phyloP scores from a whole-genome alignment of 805 yeast genomes.

The Teunomyces funiuensis region DNA sequence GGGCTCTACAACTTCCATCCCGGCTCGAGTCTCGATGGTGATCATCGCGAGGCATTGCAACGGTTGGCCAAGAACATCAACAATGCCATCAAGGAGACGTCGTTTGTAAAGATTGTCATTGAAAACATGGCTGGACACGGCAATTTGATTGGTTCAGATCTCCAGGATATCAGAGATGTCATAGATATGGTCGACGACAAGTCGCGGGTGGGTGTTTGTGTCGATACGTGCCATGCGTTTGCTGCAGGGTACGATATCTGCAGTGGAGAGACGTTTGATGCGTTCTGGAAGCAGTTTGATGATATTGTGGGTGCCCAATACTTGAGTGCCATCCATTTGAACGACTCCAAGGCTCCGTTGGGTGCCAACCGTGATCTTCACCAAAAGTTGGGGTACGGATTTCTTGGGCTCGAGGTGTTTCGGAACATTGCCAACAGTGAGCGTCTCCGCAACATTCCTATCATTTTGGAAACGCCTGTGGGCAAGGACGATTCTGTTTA shows the following conservation, averaged over 20 bases:
- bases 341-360: constrained; percentile 93
- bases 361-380: constrained; percentile 91
- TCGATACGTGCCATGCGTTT: constrained; percentile 94
- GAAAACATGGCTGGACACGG: constrained; percentile 99
- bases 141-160: constrained; percentile 76
- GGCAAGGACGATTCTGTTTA: constrained; percentile 62
- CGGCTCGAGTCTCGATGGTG: constrained; percentile 77
- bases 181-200: constrained; percentile 80
- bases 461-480: constrained; percentile 85
- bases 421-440: constrained; percentile 70
- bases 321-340: constrained; percentile 79
- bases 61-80: constrained; percentile 80
- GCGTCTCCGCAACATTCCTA: constrained; percentile 65
- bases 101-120: constrained; percentile 80
- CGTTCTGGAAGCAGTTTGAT: constrained; percentile 80
- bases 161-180: constrained; percentile 74
- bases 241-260: constrained; percentile 94
- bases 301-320: constrained; percentile 69
- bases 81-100: constrained; percentile 69
- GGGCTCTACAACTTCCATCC: constrained; percentile 92
- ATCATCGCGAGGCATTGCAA: constrained; percentile 60
- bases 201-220: constrained; percentile 87
- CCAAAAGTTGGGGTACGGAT: constrained; percentile 86
- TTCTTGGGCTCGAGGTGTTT: constrained; percentile 82
- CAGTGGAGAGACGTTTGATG: constrained; percentile 52